Evolutionary conservation across 768 basidiomycete species (phyloP).

Genomic region (Hydnum rufescens): DNA sequence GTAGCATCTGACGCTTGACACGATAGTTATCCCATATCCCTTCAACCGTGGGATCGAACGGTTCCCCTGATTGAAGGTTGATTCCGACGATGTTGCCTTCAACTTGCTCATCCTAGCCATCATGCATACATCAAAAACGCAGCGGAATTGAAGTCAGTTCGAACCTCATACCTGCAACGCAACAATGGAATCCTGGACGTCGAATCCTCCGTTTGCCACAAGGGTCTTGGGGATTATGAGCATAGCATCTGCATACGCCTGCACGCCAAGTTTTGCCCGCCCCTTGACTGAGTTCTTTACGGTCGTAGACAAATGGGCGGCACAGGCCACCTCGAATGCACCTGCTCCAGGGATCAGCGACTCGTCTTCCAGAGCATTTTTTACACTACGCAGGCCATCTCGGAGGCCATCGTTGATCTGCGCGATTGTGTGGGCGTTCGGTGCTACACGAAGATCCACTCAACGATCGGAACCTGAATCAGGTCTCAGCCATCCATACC

Average conservation of each 20-base stretch:
- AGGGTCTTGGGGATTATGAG: conserved; percentile 92
- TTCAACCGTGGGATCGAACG: conserved; percentile 86
- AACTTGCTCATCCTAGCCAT: conserved; percentile 64
- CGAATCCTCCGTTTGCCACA: conserved; percentile 88
- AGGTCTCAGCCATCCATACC: conserved; percentile 19
- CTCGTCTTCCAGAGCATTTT: conserved; percentile 89
- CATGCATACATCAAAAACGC: conserved; percentile 7
- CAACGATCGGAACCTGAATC: background rate
- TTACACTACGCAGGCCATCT: conserved; percentile 88
- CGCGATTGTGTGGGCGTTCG: conserved; percentile 86
- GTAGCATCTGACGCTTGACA: conserved; percentile 96
- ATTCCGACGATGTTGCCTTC: conserved; percentile 87
- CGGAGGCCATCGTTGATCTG: conserved; percentile 97
- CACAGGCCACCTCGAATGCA: conserved; percentile 89
- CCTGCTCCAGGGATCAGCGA: conserved; percentile 87
- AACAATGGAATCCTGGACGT: conserved; percentile 89
- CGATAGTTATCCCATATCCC: conserved; percentile 99
- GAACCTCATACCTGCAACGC: conserved; percentile 48
- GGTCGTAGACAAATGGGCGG: conserved; percentile 56
- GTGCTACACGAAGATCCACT: conserved; percentile 26
- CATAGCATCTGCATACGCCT: conserved; percentile 90
- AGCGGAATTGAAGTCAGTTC: conserved; percentile 5
- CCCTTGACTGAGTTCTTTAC: conserved; percentile 83
- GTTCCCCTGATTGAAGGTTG: conserved; percentile 84
- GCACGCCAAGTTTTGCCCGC: conserved; percentile 88